Evolutionary conservation across 2,329 filamentous ascomycete species (phyloP), one percentile per base, ranked within the genome.

Genomic region (Fonsecaea pedrosoi): DNA sequence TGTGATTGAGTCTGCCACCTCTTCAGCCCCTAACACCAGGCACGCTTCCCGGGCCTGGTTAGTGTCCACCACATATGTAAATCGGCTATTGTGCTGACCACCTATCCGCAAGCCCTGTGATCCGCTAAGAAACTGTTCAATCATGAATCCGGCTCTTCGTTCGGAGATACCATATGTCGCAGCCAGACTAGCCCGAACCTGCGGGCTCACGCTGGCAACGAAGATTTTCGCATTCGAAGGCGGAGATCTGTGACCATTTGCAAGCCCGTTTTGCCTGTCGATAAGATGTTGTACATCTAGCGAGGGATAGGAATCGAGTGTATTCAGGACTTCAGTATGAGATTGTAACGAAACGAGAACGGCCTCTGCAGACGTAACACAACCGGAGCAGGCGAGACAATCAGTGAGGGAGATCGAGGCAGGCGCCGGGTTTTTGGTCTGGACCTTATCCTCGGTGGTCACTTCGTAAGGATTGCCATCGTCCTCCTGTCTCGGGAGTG

Each of bases 331-430:
- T 79, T 99, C 95, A 42, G 89, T 87, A 78, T 99, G 95, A 72
- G 92, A 96, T 80, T 99, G 95, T 62, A 99, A 81, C 66, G 92
- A 95, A 60, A 99, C 93, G 50, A 99, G 87, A n/a, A 99, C 92
- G 15, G 95, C 95, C 81, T 99, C 95, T 55, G 95, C 95, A 5
- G 94, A 97, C 21, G 95, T 99, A 60, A 99, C 95, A 78, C 95
- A 99, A 61, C 95, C 95, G 9, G 95, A 97, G 79, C 95, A 99
- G 60, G 95, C 95, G 59, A 99, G 89, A 76, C 95, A 99, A 80
- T 99, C 95, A 6, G 95, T 98, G 68, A 99, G 87, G 57, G 94
- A 97, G 74, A 99, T 98, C 77, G 96, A 89, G 6, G 94, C 94
- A 0, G 94, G 92, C 3, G 88, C 85, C 60, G 86, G 85, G 69